Conservation (phyloP, 805 yeast species). For the Yamadazyma laniorum region DNA sequence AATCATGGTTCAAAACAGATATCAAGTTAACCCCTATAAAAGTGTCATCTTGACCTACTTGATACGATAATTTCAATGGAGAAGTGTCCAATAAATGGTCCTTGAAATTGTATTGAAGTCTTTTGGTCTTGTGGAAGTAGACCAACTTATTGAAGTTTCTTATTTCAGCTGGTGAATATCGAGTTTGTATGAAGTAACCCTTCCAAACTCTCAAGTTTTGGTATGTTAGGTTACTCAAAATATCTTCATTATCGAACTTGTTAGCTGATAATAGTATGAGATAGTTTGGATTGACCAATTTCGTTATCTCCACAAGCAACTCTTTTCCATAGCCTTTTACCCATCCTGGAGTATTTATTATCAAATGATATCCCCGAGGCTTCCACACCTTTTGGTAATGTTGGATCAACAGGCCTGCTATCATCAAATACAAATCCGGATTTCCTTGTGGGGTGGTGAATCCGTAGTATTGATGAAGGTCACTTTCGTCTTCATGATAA, state of each 20-base stretch:
- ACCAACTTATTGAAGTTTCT: constrained; percentile 50
- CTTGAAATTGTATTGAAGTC: constrained; percentile 20
- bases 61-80: constrained; percentile 29
- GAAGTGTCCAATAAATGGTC: constrained; percentile 22
- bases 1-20: constrained; percentile 23
- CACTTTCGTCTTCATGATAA: constrained; percentile 12
- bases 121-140: constrained; percentile 48
- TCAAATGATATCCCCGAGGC: constrained; percentile 35
- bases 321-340: constrained; percentile 81
- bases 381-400: constrained; percentile 20
- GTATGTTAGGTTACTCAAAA: constrained; percentile 25
- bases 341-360: constrained; percentile 90
- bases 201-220: constrained; percentile 26
- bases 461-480: constrained; percentile 49
- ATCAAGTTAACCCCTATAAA: constrained; percentile 26
- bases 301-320: constrained; percentile 50
- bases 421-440: constrained; percentile 53
- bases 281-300: constrained; percentile 50
- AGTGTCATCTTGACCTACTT: constrained; percentile 10
- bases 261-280: constrained; percentile 47
- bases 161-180: constrained; percentile 51
- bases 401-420: constrained; percentile 41
- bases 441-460: constrained; percentile 64
- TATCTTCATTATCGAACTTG: constrained; percentile 30
- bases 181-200: constrained; percentile 32